Evolutionary conservation across 805 yeast genomes (phyloP).

Genomic region (Sungouiella blattae): DNA sequence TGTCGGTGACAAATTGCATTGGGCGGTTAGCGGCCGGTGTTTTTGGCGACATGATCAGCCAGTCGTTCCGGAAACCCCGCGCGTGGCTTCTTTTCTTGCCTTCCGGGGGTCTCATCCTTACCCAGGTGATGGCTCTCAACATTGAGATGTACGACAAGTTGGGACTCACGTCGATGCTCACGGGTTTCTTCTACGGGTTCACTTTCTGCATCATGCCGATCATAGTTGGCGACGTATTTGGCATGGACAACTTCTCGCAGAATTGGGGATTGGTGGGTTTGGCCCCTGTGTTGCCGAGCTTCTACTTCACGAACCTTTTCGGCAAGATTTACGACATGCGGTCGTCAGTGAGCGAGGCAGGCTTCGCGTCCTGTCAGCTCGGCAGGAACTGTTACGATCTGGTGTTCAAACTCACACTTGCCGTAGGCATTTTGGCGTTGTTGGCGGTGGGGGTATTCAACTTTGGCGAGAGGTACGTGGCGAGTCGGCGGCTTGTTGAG

Average conservation of each 20-base stretch:
- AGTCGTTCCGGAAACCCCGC: constrained; percentile 44
- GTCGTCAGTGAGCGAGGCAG: constrained; percentile 16
- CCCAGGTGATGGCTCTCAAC: constrained; percentile 48
- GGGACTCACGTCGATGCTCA: constrained; percentile 50
- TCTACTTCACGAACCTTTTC: constrained; percentile 56
- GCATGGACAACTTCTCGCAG: constrained; percentile 60
- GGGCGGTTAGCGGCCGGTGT: constrained; percentile 67
- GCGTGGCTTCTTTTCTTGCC: constrained; percentile 56
- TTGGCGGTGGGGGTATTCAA: constrained; percentile 15
- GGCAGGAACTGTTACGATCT: constrained; percentile 35
- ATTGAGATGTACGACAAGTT: constrained; percentile 34
- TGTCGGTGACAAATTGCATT: constrained; percentile 62
- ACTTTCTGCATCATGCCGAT: constrained; percentile 71
- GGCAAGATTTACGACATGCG: constrained; percentile 60
- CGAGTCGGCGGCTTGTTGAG: constrained; percentile 1
- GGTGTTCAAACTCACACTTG: constrained; percentile 39
- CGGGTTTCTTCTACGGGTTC: constrained; percentile 72
- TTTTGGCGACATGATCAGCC: constrained; percentile 57
- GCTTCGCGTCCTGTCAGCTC: constrained; percentile 21
- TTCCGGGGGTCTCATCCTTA: constrained; percentile 39
- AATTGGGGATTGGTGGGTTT: constrained; percentile 72
- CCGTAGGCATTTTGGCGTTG: constrained; percentile 27
- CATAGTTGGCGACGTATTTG: constrained; percentile 72
- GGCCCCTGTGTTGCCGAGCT: constrained; percentile 63
- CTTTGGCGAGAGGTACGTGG: constrained; percentile 1